These are phyloP conservation scores for Saccharomycopsis capsularis DNA, from an alignment of 805 yeast species.

Conservation along the genomic window DNA sequence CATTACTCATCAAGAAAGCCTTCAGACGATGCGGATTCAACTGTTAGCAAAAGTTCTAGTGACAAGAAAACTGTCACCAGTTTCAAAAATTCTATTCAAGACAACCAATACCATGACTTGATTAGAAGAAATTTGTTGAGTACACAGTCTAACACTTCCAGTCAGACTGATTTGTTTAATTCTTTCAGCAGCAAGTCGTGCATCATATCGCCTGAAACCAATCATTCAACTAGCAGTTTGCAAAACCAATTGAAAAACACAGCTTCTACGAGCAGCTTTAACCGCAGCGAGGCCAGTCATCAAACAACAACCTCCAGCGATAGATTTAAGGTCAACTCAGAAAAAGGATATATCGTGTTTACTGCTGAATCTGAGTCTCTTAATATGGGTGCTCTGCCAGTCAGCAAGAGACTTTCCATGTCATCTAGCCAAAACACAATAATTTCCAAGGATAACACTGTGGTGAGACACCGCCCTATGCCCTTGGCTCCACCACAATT, in stretches of 20 bases:
- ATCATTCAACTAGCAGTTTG: background rate
- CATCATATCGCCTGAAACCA: background rate
- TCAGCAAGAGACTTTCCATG: background rate
- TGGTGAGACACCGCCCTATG: background rate
- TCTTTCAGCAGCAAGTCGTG: no score
- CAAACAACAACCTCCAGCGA: no score
- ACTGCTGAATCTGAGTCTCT: constrained; percentile 13
- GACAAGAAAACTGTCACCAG: background rate
- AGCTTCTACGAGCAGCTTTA: background rate
- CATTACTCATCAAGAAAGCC: background rate
- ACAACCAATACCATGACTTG: constrained; percentile 3
- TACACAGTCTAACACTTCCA: background rate
- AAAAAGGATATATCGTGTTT: constrained; percentile 10
- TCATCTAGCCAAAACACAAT: background rate
- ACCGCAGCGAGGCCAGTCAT: background rate
- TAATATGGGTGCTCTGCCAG: constrained; percentile 11
- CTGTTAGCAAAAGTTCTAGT: background rate
- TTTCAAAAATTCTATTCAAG: constrained; percentile 9
- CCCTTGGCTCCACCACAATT: no score
- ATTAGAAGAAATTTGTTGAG: constrained; percentile 4
- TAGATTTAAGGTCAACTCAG: constrained; percentile 4
- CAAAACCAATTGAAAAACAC: background rate
- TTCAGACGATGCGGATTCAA: constrained; percentile 1
- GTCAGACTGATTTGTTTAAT: background rate
- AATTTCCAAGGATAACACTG: background rate